Conservation (phyloP, 139 green algal species). For the Chlorella vulgaris region DNA sequence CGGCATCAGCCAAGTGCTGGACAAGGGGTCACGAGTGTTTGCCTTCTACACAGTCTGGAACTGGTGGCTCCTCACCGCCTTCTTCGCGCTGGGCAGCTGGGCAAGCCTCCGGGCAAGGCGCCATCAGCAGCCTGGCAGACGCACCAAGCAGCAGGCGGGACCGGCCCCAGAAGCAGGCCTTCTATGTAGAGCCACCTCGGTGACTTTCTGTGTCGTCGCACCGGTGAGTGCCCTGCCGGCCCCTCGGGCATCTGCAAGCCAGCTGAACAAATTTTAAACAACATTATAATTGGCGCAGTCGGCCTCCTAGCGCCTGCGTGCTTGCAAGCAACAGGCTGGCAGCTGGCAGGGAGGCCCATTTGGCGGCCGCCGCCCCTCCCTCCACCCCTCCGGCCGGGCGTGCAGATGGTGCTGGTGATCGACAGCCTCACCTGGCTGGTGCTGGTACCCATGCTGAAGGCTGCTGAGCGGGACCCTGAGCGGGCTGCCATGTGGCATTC, state of each 20-base stretch:
- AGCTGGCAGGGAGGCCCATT: too few relatives aligned
- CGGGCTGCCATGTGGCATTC: background rate
- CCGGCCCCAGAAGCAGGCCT: background rate
- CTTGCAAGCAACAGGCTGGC: too few relatives aligned
- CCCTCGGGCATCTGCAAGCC: background rate
- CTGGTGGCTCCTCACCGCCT: constrained; percentile 35
- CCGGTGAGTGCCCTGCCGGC: background rate
- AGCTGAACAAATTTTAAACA: too few relatives aligned
- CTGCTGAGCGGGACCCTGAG: background rate
- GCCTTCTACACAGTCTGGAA: constrained; percentile 34
- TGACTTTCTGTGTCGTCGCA: background rate
- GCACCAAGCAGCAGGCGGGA: background rate
- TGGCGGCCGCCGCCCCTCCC: too few relatives aligned
- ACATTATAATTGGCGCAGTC: too few relatives aligned
- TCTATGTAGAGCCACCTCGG: background rate
- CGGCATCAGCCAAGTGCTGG: constrained; percentile 5
- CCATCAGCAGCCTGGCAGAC: background rate
- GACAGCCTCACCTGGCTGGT: constrained; percentile 14
- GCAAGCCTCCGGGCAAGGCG: constrained; percentile 12
- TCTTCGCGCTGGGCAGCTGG: background rate
- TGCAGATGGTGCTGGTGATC: constrained; percentile 3
- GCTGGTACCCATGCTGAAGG: constrained; percentile 11
- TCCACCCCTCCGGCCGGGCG: background rate
- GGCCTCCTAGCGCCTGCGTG: too few relatives aligned
- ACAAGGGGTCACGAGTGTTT: background rate